Base-by-base conservation (phyloP, 441 rosid genomes). In the Erysimum pusillum region DNA sequence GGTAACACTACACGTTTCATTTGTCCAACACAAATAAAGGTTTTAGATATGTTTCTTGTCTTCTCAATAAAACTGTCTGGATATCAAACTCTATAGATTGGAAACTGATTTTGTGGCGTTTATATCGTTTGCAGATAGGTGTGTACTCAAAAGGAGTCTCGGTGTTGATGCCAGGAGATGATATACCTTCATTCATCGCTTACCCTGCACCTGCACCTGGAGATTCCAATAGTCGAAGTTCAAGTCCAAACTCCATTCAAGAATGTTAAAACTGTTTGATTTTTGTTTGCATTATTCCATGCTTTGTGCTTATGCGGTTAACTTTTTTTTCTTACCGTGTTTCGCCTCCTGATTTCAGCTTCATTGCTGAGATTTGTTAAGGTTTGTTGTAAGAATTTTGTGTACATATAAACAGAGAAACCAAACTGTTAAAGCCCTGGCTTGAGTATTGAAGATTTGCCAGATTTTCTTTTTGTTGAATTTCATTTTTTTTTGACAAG, bases 91-190 rank as follows among this genome's bases (percentile, higher is more conserved):
- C 7, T 36, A 25, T 56, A 22, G 25, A 28, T 15, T 44, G 41
- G 9, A 74, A 5, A n/a, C 17, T 51, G 31, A 45, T 15, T 22
- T 67, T 48, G 1, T 9, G 9, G 41, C 22, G 8, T 11, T 48
- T 44, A 35, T 57, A 77, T 54, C 5, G 25, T 77, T 12, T 78
- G 71, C 88, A 95, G 95, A 85, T 87, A 87, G 83, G 81, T 15
- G 83, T 84, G 52, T 92, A 92, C 80, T 87, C 93, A 22, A 88
- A 71, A 58, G 97, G 89, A 65, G 95, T 91, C 45, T 91, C 95
- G 4, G 98, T 93, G 7, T 76, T 95, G 83, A 95, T 95, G 97
- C 97, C 92, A 0, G 96, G 98, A 22, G 89, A 95, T 49, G 71
- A 82, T 25, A 72, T 88, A 52, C 98, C 97, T 22, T 84, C 96